These are phyloP conservation scores for Apiospora saccharicola DNA, from an alignment of 2,329 filamentous ascomycete genomes.

Conservation along the genomic window DNA sequence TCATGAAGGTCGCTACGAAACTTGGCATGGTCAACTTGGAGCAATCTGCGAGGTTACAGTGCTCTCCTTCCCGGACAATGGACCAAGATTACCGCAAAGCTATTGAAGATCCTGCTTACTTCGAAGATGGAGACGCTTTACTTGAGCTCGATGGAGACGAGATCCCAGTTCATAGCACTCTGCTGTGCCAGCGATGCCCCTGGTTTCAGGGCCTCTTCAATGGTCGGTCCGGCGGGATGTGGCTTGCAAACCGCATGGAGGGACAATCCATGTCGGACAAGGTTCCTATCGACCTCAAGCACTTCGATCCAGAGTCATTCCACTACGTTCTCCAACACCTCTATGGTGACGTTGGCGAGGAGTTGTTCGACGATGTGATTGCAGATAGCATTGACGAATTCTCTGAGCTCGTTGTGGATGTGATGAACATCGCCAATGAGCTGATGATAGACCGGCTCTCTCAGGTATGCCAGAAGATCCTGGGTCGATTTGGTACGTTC, in stretches of 20 bases:
- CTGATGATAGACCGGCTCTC: conserved; percentile 92
- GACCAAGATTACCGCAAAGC: conserved; percentile 75
- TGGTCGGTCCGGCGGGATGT: conserved; percentile 84
- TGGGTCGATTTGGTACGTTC: conserved; percentile 71
- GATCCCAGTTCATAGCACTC: conserved; percentile 75
- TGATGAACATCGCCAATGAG: conserved; percentile 90
- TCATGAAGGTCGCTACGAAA: conserved; percentile 83
- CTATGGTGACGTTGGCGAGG: conserved; percentile 82
- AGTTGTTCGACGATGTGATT: conserved; percentile 82
- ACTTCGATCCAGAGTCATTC: conserved; percentile 78
- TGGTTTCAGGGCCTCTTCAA: conserved; percentile 93
- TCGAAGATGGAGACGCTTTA: conserved; percentile 80
- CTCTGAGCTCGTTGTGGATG: conserved; percentile 87
- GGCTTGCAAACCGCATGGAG: conserved; percentile 77
- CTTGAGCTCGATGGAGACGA: conserved; percentile 81
- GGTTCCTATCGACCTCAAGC: conserved; percentile 76
- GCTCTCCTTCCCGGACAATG: conserved; percentile 67
- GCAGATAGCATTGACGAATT: conserved; percentile 80
- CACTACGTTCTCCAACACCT: conserved; percentile 80
- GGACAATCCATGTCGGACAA: conserved; percentile 44
- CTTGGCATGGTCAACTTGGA: conserved; percentile 78
- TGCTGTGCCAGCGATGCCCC: conserved; percentile 84
- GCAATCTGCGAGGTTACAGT: conserved; percentile 78
- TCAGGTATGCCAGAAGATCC: conserved; percentile 84
- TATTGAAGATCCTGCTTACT: conserved; percentile 72